Evolutionary conservation across 1,139 yeast genomes (phyloP).

Genomic region (Blastobotrys niveus): DNA sequence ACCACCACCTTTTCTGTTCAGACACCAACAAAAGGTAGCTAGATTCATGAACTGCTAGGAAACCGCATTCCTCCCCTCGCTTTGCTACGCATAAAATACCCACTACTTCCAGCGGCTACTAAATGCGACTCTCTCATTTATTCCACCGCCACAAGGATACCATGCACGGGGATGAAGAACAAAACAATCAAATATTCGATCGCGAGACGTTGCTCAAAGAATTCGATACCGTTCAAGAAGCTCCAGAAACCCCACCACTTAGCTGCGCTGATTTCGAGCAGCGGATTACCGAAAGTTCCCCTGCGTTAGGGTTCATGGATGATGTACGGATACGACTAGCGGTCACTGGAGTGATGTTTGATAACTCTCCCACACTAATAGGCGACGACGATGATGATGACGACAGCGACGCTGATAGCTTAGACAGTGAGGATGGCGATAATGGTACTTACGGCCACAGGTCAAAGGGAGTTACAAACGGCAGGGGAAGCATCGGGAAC

Average conservation of each 20-base stretch:
- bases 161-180: background rate
- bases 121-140: background rate
- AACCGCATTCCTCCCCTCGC: too few species aligned
- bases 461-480: background rate
- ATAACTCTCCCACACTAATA: background rate
- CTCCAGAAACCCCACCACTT: conserved; percentile 8
- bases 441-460: background rate
- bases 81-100: background rate
- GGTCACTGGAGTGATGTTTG: background rate
- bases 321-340: conserved; percentile 2
- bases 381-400: background rate
- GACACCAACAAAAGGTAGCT: too few species aligned
- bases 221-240: conserved; percentile 7
- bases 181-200: background rate
- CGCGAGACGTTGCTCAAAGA: conserved; percentile 1
- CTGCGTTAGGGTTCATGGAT: conserved; percentile 7
- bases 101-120: background rate
- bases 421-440: background rate
- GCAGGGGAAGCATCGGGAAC: background rate
- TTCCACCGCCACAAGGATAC: background rate
- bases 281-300: conserved; percentile 4
- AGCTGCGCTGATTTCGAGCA: background rate
- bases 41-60: too few species aligned
- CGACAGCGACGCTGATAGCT: background rate
- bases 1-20: too few species aligned